phyloP scores from a whole-genome alignment of 345 rosid species.

The Dovyalis caffra region DNA sequence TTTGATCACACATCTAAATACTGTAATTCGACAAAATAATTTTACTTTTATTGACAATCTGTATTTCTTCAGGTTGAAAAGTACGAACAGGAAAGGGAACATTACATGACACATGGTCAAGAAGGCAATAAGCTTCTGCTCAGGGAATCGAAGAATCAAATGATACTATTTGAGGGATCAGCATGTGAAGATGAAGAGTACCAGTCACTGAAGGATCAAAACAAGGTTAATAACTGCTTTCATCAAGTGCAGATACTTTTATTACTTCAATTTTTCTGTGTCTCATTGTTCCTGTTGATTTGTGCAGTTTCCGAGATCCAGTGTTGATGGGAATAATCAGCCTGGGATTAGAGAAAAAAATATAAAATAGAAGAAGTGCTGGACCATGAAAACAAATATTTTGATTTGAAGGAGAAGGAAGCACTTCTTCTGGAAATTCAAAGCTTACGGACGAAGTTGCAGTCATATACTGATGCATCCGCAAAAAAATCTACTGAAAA shows the following conservation, averaged over 20 bases:
- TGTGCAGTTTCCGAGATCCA: conserved; percentile 10
- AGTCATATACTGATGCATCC: conserved; percentile 41
- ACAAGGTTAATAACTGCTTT: conserved; percentile 31
- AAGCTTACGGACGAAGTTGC: conserved; percentile 59
- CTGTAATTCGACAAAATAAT: neutral
- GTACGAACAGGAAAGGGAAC: conserved; percentile 42
- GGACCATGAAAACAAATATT: conserved; percentile 24
- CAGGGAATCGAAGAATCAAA: conserved; percentile 22
- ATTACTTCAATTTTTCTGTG: neutral
- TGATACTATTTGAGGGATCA: conserved; percentile 27
- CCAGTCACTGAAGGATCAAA: conserved; percentile 29
- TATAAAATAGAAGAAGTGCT: conserved; percentile 49
- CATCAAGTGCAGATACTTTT: neutral
- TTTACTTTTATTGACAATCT: conserved; percentile 12
- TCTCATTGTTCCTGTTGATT: neutral
- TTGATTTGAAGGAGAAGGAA: conserved; percentile 66
- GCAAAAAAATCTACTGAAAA: conserved; percentile 56
- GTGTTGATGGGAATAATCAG: conserved; percentile 19
- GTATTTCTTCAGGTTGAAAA: conserved; percentile 53
- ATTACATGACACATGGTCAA: neutral
- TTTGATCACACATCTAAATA: neutral
- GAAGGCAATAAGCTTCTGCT: conserved; percentile 4
- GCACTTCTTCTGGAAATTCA: conserved; percentile 77
- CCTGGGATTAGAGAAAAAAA: conserved; percentile 29
- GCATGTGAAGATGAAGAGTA: conserved; percentile 22